Conservation (phyloP, 441 rosid species). For the Brassica hybrid region DNA sequence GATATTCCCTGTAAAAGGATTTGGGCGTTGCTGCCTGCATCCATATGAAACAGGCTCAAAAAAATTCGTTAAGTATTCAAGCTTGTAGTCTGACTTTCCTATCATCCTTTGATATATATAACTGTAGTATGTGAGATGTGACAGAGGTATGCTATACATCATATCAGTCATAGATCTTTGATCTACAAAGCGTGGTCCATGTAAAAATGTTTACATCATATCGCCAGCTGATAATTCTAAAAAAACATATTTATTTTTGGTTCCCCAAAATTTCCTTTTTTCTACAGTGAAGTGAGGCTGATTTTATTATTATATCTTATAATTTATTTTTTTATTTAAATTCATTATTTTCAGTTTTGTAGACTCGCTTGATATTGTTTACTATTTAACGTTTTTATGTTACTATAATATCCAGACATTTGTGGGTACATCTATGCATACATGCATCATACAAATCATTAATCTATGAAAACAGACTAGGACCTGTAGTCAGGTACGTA, state of each 20-base stretch:
- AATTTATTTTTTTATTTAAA: neutral
- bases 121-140: slow-evolving; percentile 39
- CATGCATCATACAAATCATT: neutral
- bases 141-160: slow-evolving; percentile 30
- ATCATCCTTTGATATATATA: slow-evolving; percentile 17
- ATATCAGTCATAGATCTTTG: slow-evolving; percentile 43
- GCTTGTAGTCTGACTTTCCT: slow-evolving; percentile 35
- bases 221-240: slow-evolving; percentile 25
- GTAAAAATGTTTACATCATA: slow-evolving; percentile 44
- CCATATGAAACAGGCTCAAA: slow-evolving; percentile 33
- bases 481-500: neutral
- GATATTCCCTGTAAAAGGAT: slow-evolving; percentile 29
- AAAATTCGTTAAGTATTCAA: slow-evolving; percentile 32
- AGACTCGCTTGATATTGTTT: neutral
- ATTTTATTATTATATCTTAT: neutral
- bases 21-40: slow-evolving; percentile 21
- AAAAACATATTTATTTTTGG: neutral
- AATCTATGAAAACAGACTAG: neutral
- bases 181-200: slow-evolving; percentile 41
- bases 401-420: slow-evolving; percentile 4
- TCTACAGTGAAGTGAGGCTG: slow-evolving; percentile 11
- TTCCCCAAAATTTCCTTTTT: slow-evolving; percentile 2
- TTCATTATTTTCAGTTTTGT: neutral
- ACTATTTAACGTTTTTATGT: slow-evolving; percentile 6
- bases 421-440: neutral